Conservation (phyloP, 1,284 basidiomycete species). For the Ustilago xerochloae region DNA sequence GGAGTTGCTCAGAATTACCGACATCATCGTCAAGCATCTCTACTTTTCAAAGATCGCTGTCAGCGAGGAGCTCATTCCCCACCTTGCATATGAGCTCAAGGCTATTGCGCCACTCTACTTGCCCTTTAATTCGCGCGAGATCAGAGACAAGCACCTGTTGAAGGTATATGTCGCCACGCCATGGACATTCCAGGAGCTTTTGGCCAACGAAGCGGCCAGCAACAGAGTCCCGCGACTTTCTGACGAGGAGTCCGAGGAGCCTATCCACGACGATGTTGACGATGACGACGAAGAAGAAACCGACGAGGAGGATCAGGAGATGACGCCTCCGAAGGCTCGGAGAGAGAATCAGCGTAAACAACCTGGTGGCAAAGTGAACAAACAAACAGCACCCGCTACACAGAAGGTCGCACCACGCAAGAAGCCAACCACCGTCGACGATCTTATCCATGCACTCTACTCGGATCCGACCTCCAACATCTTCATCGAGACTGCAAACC, state of each 20-base stretch:
- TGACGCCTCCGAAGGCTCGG: too few relatives aligned
- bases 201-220: too few relatives aligned
- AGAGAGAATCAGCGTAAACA: too few relatives aligned
- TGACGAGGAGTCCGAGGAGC: not conserved
- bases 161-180: conserved; percentile 2
- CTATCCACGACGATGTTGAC: not conserved
- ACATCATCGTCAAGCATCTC: conserved; percentile 4
- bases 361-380: not conserved
- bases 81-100: not conserved
- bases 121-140: conserved; percentile 15
- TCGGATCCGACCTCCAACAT: not conserved
- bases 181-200: conserved; percentile 15
- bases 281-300: too few relatives aligned
- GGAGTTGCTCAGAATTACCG: conserved; percentile 3
- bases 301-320: too few relatives aligned
- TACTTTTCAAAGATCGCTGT: not conserved
- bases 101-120: conserved; percentile 15
- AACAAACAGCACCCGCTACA: not conserved
- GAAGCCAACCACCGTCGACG: conserved; percentile 7
- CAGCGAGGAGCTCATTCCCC: conserved; percentile 2
- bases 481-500: not conserved
- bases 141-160: not conserved
- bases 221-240: not conserved
- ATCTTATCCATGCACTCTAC: conserved; percentile 5
- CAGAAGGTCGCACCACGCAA: not conserved